Evolutionary conservation across 805 yeast genomes (phyloP).

Genomic region (Pichia nakasei): DNA sequence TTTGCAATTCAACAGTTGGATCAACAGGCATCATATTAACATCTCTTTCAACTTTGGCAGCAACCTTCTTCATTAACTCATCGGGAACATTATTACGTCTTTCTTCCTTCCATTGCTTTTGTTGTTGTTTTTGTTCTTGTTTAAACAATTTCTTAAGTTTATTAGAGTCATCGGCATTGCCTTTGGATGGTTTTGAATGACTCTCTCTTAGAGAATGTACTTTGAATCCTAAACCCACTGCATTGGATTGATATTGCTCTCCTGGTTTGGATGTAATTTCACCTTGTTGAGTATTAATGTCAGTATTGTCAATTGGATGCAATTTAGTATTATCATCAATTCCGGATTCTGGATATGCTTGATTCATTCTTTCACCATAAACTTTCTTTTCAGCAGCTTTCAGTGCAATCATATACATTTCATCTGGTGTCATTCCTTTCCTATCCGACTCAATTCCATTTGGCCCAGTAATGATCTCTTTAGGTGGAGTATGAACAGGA

Average conservation of each 20-base stretch:
- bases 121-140: conserved; percentile 18
- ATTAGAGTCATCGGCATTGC: conserved; percentile 2
- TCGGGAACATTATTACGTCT: conserved; percentile 16
- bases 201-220: conserved; percentile 23
- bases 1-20: conserved; percentile 5
- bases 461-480: not conserved
- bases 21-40: conserved; percentile 7
- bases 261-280: conserved; percentile 1
- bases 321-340: conserved; percentile 21
- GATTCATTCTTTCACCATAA: conserved; percentile 31
- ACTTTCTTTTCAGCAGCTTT: conserved; percentile 49
- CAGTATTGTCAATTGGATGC: conserved; percentile 20
- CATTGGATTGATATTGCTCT: conserved; percentile 20
- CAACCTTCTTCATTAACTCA: not conserved
- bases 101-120: conserved; percentile 18
- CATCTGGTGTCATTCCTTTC: conserved; percentile 32
- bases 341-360: not conserved
- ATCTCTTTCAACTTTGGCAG: conserved; percentile 11
- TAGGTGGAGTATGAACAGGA: not conserved
- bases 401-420: conserved; percentile 46
- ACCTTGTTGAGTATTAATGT: not conserved
- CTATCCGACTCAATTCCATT: not conserved
- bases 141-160: conserved; percentile 15
- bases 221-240: conserved; percentile 22
- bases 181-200: conserved; percentile 5